Evolutionary conservation across 2,329 filamentous ascomycete genomes (phyloP), one percentile per base, ranked within the genome.

Genomic region (Diplocarpon mali): DNA sequence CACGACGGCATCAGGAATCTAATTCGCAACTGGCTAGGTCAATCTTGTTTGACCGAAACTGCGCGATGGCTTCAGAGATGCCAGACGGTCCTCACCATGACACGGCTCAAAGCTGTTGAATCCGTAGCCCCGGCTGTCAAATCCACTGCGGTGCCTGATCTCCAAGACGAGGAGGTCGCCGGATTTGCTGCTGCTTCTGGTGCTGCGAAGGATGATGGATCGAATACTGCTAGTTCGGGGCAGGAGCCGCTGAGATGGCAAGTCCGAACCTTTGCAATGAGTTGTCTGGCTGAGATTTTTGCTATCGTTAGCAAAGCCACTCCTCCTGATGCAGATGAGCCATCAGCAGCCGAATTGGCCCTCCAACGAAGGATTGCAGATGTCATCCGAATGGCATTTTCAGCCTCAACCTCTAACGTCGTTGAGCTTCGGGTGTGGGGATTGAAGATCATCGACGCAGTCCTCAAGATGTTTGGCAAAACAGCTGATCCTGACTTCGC

Each of bases 181-280:
- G 92, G 92, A 0, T 96, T 98, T 59, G 89, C 89, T 28, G 77
- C 81, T n/a, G 77, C 80, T 24, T 49, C 73, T 24, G 80, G 78
- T 20, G 74, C 69, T 3, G 69, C 65, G 4, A 76, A 75, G 39
- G 75, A 82, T 40, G 72, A 74, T 32, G 76, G 78, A 37, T 64
- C 70, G 17, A 59, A 64, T 0, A 66, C 67, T 38, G 69, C 68
- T 29, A 57, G 67, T 54, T 67, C 80, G 8, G 81, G 88, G 15
- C 88, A 93, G 56, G 92, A 98, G 62, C 77, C 92, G 12, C 70
- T 98, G 49, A 80, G 88, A 54, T 98, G 92, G 92, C 92, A 98
- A 63, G 90, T 95, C 6, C 80, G 86, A 29, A 88, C 88, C 1
- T 96, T 96, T 65, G 89, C 88, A 11, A 89, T 98, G 77, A 79